Base-by-base conservation (phyloP, 2,329 filamentous ascomycete species). In the Hymenotorrendiella dingleyae region DNA sequence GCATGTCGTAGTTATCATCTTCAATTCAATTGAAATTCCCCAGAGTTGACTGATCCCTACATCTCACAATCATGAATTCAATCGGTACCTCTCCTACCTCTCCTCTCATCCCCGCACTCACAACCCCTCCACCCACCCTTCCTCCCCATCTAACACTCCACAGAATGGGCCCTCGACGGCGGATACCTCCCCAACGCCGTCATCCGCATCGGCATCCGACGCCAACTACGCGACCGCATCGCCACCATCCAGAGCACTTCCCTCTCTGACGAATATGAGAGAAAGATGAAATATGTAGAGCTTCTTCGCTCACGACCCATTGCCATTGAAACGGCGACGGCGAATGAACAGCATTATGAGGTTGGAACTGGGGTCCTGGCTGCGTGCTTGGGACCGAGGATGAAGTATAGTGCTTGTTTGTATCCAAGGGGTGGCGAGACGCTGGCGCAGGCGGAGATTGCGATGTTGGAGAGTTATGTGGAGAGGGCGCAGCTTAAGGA, bases 361-460 rank as follows among this genome's bases (percentile, higher is more conserved):
- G 81, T 86, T 29, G 79, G 78, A 28, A 83, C 81, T 0, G 77
- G 76, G 3, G 75, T 85, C 19, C 62, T 86, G 29, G 63, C 65
- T 21, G 74, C 72, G 21, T 79, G 73, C 60, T 64, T 86, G 10
- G 82, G 82, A 0, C 78, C 79, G 4, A 67, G 80, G 42, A 85
- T 86, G 80, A 86, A 86, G 69, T 86, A 85, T 60, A 80, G 74
- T n/a, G 72, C 68, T 50, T 82, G 77, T 58, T 65, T 83, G 55
- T 86, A 86, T 60, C 73, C 75, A 4, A 74, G 72, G 47, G 79
- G 78, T 12, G 65, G 66, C 46, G 76, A 81, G 64, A 81, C 72
- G n/a, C 62, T 85, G 40, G 80, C 68, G 2, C 69, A 84, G 60
- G 81, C 80, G 2, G 82, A 86, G 63, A 69, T 76, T 34, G 74